Evolutionary conservation across 2,329 filamentous ascomycete genomes (phyloP), one percentile per base, ranked within the genome.

Genomic region (Colletotrichum lupini): DNA sequence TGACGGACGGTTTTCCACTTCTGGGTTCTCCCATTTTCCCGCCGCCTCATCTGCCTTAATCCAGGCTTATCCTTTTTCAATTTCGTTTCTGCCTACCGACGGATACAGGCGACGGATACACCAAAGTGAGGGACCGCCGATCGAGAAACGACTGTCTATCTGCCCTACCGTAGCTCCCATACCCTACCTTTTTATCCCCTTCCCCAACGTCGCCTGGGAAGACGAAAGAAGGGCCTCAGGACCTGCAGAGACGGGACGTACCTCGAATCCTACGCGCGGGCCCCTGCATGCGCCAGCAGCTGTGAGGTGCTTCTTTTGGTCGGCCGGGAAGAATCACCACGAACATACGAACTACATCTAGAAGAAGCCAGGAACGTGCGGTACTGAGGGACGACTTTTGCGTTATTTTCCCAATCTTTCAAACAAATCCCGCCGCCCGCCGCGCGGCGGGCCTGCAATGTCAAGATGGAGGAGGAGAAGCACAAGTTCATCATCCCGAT

Each of bases 401-500:
- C 35, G 8, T 11, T 32, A 14, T 32, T 11, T 14, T 8, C n/a
- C 60, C 42, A 49, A 49, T 30, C 11, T 67, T 46, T 56, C 12
- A 32, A 19, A n/a, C 5, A 14, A 8, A 22, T 61, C 35, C 42
- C 71, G 32, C 67, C 32, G 42, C 55, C 55, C 56, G 19, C 65
- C 67, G 60, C 56, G 46, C 67, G 71, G 32, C 61, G 56, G 60
- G 56, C 28, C 49, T 56, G 60, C 55, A 30, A 68, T 53, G 49
- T 26, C 57, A 65, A 62, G 5, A 74, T 74, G 68, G 72, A 74
- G 14, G 72, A 74, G 53, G 72, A 74, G 57, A 72, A 74, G 14
- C 68, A 74, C 52, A 74, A 74, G 32, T 74, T 74, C 53, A 74
- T 74, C 19, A 74, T 73, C 49, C 72, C 72, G 26, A 46, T 22